Percentiles rank a stretch among this genome's conserved stretches.
Conservation (phyloP, 208 protist genomes). For the Strigomonas culicis region DNA sequence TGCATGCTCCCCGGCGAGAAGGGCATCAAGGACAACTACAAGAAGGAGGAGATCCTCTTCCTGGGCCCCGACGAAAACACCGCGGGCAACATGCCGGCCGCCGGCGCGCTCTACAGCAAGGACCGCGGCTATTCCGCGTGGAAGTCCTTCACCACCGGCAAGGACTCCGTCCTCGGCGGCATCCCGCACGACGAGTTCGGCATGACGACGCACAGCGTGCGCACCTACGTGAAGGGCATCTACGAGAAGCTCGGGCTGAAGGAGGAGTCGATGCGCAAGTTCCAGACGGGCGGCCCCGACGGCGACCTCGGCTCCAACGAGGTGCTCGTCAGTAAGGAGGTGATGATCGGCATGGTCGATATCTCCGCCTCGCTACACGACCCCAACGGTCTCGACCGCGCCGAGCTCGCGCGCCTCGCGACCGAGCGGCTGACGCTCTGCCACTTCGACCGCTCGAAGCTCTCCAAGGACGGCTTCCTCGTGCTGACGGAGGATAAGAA, state of each 20-base stretch:
- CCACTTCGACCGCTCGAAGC: slow-evolving; percentile 85
- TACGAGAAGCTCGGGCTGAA: slow-evolving; percentile 85
- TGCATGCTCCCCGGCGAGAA: slow-evolving; percentile 76
- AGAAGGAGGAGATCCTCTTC: slow-evolving; percentile 93
- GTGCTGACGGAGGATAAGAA: slow-evolving; percentile 89
- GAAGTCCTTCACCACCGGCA: slow-evolving; percentile 97
- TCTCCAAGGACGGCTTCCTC: slow-evolving; percentile 87
- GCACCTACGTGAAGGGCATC: slow-evolving; percentile 90
- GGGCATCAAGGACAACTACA: slow-evolving; percentile 80
- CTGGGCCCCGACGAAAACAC: slow-evolving; percentile 96
- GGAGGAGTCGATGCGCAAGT: slow-evolving; percentile 89
- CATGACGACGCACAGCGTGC: slow-evolving; percentile 95
- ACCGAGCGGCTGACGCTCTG: slow-evolving; percentile 64
- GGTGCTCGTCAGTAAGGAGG: slow-evolving; percentile 92
- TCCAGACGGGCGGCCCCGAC: slow-evolving; percentile 96
- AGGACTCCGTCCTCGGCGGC: slow-evolving; percentile 88
- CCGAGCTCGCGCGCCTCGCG: slow-evolving; percentile 87
- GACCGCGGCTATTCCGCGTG: slow-evolving; percentile 83
- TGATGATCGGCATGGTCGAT: slow-evolving; percentile 92
- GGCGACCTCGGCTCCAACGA: slow-evolving; percentile 97
- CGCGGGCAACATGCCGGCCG: slow-evolving; percentile 79
- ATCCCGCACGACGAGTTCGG: slow-evolving; percentile 95
- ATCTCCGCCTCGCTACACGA: slow-evolving; percentile 94
- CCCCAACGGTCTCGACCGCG: slow-evolving; percentile 86
- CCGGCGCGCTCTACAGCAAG: slow-evolving; percentile 78